Evolutionary conservation across 1,139 yeast species (phyloP), one percentile per base, ranked within the genome.

Genomic region (Debaryomycetaceae sp.): DNA sequence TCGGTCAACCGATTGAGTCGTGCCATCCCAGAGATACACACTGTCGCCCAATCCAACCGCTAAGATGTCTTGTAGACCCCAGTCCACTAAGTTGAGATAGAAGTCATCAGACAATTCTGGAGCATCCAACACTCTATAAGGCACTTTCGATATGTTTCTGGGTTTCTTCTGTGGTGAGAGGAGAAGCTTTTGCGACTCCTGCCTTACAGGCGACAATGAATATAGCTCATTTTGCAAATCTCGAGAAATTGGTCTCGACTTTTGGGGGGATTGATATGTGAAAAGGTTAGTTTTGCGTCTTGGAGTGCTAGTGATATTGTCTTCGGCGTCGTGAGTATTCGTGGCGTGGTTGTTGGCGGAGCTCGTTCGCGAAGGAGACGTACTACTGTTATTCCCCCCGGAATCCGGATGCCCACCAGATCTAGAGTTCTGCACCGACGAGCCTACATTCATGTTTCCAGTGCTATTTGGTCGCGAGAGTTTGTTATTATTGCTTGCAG

Each of bases 41-140:
- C 88, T 78, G 45, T 87, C 83, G 0, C 96, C 96, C 39, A 93
- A 72, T 0, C 97, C 98, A 7, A 93, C 99, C 0, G 95, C 97
- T 35, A 93, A 68, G 27, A 87, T 70, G 63, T 91, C 96, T 50
- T 85, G 90, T 34, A 88, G 81, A 0, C 98, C 97, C 99, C 99
- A 93, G 62, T 93, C 98, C 1, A 93, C 87, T 48, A 93, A 71
- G 60, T 93, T 95, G 38, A 90, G 74, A 60, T 93, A 93, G 60
- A 91, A 93, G 63, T 93, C 98, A 62, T 95, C 99, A 8, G 90
- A 87, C 35, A 95, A 71, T 47, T 90, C 96, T 0, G 99, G 99
- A 0, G 99, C 99, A 67, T 93, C 99, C 39, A 93, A 76, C 4
- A 93, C 97, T 48, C 97, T 76, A 59, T 87, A 90, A 0, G 99